A percentile compares a stretch with the other conserved stretches of the same genome.
phyloP scores from a whole-genome alignment of 768 basidiomycete genomes.

The Mycena venus region DNA sequence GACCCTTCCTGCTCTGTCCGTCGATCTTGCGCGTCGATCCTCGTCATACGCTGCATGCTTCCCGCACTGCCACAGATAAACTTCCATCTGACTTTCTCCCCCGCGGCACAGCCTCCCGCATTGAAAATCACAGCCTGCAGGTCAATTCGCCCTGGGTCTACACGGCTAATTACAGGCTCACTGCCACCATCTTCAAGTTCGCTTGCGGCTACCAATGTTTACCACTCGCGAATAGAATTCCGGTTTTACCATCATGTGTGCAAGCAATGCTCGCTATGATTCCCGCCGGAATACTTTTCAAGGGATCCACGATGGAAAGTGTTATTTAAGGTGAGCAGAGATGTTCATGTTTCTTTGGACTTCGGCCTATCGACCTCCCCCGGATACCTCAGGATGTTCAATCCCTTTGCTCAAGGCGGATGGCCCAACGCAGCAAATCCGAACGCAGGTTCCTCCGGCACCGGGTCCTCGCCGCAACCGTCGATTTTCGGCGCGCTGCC shows the following conservation, averaged over 20 bases:
- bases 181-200: neutral
- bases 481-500: slow-evolving; percentile 31
- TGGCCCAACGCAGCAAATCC: slow-evolving; percentile 21
- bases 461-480: slow-evolving; percentile 2
- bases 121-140: too few relatives aligned
- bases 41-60: too few relatives aligned
- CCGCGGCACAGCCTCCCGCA: too few relatives aligned
- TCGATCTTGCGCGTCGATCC: too few relatives aligned
- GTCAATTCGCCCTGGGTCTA: too few relatives aligned
- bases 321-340: neutral
- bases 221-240: neutral
- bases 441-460: slow-evolving; percentile 1
- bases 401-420: slow-evolving; percentile 24
- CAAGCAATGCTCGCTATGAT: neutral
- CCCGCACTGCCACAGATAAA: too few relatives aligned
- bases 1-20: too few relatives aligned
- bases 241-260: neutral
- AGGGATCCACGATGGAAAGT: neutral
- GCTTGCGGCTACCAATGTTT: neutral
- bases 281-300: neutral
- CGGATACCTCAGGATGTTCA: slow-evolving; percentile 16
- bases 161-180: neutral
- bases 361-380: slow-evolving; percentile 13
- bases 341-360: neutral
- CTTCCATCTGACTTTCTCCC: too few relatives aligned